phyloP scores from a whole-genome alignment of 768 basidiomycete species.

The Holtermanniella nyarrowii region DNA sequence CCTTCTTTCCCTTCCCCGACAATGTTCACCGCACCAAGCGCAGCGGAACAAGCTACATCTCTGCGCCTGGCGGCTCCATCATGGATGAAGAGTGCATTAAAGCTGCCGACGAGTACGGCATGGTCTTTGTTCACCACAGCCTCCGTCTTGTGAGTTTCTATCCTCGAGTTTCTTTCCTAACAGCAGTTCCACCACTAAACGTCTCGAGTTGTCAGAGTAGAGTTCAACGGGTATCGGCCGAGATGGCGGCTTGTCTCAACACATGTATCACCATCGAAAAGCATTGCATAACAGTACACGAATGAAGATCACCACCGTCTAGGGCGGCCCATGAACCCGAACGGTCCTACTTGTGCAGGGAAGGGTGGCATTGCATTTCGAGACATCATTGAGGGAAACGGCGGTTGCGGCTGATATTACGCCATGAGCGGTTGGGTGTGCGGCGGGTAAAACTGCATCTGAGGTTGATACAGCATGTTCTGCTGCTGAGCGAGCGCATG shows the following conservation, averaged over 20 bases:
- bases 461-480: too few relatives aligned
- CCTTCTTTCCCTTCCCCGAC: slow-evolving; percentile 99
- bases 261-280: not conserved
- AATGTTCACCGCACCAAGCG: slow-evolving; percentile 87
- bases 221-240: not conserved
- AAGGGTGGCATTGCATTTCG: not conserved
- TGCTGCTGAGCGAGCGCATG: not conserved
- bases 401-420: not conserved
- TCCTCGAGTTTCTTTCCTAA: too few relatives aligned
- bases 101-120: slow-evolving; percentile 83
- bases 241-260: not conserved
- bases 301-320: not conserved
- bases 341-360: not conserved
- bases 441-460: not conserved
- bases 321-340: not conserved
- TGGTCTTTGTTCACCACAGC: slow-evolving; percentile 83
- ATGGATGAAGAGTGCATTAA: slow-evolving; percentile 97
- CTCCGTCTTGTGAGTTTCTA: slow-evolving; percentile 79
- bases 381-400: not conserved
- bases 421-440: not conserved
- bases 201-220: not conserved
- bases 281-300: too few relatives aligned
- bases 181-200: slow-evolving; percentile 18
- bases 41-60: slow-evolving; percentile 86
- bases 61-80: slow-evolving; percentile 76